Conservation (phyloP, 805 yeast genomes). For the Ogataea ganodermae region DNA sequence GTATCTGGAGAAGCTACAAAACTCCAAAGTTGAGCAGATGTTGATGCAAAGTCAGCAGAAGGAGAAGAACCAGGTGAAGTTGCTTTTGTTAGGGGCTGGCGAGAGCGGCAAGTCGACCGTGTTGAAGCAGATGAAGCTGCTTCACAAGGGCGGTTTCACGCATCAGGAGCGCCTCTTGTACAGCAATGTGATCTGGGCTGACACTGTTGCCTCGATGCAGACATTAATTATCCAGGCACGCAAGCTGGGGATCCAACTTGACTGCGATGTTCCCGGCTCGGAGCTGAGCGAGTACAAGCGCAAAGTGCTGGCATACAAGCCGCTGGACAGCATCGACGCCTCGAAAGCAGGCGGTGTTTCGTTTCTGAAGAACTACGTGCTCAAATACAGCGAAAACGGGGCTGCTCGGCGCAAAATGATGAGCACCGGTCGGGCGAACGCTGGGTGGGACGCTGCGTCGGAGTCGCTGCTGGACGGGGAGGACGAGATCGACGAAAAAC, state of each 20-base stretch:
- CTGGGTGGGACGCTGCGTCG: conserved; percentile 33
- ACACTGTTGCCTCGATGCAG: conserved; percentile 83
- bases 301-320: conserved; percentile 54
- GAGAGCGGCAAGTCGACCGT: conserved; percentile 95
- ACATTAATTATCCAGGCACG: conserved; percentile 75
- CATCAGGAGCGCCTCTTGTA: conserved; percentile 79
- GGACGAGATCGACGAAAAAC: conserved; percentile 4
- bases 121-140: conserved; percentile 78
- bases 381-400: conserved; percentile 58
- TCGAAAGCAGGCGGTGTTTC: conserved; percentile 65
- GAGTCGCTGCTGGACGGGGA: conserved; percentile 3
- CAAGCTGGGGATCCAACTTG: conserved; percentile 60
- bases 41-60: conserved; percentile 52
- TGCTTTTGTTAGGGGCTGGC: conserved; percentile 88
- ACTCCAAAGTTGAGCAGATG: conserved; percentile 53
- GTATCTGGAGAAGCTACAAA: conserved; percentile 46
- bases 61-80: conserved; percentile 62
- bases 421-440: conserved; percentile 55
- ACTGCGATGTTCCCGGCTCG: conserved; percentile 59
- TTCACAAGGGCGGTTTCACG: conserved; percentile 85
- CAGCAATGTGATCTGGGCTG: conserved; percentile 89
- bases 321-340: conserved; percentile 63
- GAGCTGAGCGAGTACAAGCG: conserved; percentile 50
- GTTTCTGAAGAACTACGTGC: conserved; percentile 63
- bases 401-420: conserved; percentile 50